phyloP scores from a whole-genome alignment of 2,329 filamentous ascomycete species.

The Trichoderma sp. region DNA sequence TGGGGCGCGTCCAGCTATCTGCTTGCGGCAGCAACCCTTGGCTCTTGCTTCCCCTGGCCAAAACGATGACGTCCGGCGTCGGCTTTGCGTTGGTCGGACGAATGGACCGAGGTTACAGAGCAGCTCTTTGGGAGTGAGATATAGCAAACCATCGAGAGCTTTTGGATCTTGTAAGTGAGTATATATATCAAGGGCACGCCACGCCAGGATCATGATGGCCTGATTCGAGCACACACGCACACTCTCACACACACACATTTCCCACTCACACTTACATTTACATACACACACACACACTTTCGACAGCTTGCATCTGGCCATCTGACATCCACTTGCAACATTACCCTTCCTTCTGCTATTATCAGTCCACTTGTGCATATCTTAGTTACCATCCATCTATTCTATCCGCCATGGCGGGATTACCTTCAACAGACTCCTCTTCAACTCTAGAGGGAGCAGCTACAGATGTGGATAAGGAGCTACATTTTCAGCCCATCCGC shows the following conservation, averaged over 20 bases:
- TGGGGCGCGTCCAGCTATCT: neutral
- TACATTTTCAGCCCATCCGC: neutral
- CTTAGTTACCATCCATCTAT: neutral
- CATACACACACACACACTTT: neutral
- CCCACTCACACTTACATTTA: neutral
- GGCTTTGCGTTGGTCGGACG: slow-evolving; percentile 2
- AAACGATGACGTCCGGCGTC: slow-evolving; percentile 5
- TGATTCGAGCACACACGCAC: slow-evolving; percentile 15
- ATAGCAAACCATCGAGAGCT: neutral
- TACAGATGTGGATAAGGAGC: neutral
- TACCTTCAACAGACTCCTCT: neutral
- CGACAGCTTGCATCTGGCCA: neutral
- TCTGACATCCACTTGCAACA: neutral
- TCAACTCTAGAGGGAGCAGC: neutral
- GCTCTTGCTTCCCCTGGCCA: neutral
- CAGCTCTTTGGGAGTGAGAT: neutral
- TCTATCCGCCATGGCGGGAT: neutral
- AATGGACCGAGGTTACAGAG: slow-evolving; percentile 19
- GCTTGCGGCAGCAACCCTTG: neutral
- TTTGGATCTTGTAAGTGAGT: neutral
- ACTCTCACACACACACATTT: slow-evolving; percentile 3
- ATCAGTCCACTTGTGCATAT: neutral
- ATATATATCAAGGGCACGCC: slow-evolving; percentile 15
- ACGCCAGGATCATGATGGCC: neutral
- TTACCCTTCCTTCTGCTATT: neutral